Conservation (phyloP, 1,139 yeast genomes). For the Candida tunisiensis region DNA sequence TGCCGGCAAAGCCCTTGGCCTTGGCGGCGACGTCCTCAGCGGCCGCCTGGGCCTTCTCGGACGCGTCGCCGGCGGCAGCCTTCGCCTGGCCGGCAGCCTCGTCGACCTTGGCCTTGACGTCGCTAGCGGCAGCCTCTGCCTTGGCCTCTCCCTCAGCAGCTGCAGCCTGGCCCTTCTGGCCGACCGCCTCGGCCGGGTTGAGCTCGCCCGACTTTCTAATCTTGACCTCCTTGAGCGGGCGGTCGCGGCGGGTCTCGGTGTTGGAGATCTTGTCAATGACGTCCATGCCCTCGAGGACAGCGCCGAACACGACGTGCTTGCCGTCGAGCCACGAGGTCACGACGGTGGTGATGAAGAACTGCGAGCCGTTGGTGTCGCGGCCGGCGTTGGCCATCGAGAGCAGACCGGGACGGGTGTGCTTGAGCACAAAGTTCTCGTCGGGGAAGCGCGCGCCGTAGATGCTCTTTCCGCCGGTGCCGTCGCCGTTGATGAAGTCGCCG, state of each 20-base stretch:
- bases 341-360: slow-evolving; percentile 89
- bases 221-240: slow-evolving; percentile 47
- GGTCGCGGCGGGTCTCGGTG: slow-evolving; percentile 61
- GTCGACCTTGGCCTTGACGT: slow-evolving; percentile 1
- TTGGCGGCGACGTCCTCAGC: too few relatives aligned
- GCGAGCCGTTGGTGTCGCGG: slow-evolving; percentile 91
- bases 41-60: neutral
- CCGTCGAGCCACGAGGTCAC: slow-evolving; percentile 88
- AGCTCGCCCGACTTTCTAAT: slow-evolving; percentile 73
- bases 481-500: slow-evolving; percentile 87
- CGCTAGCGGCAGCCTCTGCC: slow-evolving; percentile 4
- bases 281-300: slow-evolving; percentile 76
- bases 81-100: too few relatives aligned
- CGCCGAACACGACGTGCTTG: slow-evolving; percentile 91
- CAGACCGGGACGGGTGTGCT: slow-evolving; percentile 65
- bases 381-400: slow-evolving; percentile 97
- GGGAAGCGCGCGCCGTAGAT: slow-evolving; percentile 80
- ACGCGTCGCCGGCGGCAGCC: neutral
- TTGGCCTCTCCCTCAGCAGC: slow-evolving; percentile 4
- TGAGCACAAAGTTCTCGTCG: slow-evolving; percentile 76
- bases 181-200: slow-evolving; percentile 3
- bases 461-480: slow-evolving; percentile 93
- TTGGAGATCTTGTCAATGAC: slow-evolving; percentile 63
- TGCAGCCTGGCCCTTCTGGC: too few relatives aligned
- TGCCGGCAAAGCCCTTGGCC: too few relatives aligned